Percentiles rank a stretch among this genome's conserved stretches.
Evolutionary conservation across 352 stramenopile species (phyloP).

Genomic region (Phytopythium chamaehyphon): DNA sequence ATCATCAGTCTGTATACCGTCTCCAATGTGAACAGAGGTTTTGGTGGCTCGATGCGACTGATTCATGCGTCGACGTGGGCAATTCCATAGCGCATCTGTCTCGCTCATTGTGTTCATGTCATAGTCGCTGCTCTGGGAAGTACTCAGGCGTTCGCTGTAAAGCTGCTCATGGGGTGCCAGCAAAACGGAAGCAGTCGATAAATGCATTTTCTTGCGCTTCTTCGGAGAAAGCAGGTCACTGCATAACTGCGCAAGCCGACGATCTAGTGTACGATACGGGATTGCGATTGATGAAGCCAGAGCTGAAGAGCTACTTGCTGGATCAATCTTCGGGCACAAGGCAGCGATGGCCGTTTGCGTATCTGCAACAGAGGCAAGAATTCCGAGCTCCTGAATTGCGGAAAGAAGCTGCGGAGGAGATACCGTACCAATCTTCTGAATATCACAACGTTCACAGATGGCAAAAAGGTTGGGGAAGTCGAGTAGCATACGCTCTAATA

Average conservation of each 20-base stretch:
- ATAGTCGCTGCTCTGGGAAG: conserved; percentile 15
- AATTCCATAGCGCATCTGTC: conserved; percentile 63
- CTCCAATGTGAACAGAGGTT: conserved; percentile 49
- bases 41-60: conserved; percentile 58
- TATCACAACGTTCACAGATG: conserved; percentile 48
- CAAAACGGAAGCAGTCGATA: conserved; percentile 66
- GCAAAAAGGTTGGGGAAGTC: conserved; percentile 34
- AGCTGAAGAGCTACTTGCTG: conserved; percentile 9
- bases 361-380: conserved; percentile 52
- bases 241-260: conserved; percentile 41
- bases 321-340: conserved; percentile 25
- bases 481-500: conserved; percentile 61
- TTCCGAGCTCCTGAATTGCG: conserved; percentile 52
- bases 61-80: conserved; percentile 51
- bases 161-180: conserved; percentile 49
- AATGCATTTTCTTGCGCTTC: conserved; percentile 50
- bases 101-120: conserved; percentile 36
- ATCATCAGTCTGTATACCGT: conserved; percentile 16
- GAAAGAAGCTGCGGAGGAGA: conserved; percentile 41
- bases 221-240: conserved; percentile 67
- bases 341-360: conserved; percentile 50
- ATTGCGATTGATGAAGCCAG: conserved; percentile 23
- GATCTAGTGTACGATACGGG: conserved; percentile 41
- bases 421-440: conserved; percentile 33
- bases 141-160: conserved; percentile 13